Conservation (phyloP, 23 red algal species). For the Gracilaria domingensis region DNA sequence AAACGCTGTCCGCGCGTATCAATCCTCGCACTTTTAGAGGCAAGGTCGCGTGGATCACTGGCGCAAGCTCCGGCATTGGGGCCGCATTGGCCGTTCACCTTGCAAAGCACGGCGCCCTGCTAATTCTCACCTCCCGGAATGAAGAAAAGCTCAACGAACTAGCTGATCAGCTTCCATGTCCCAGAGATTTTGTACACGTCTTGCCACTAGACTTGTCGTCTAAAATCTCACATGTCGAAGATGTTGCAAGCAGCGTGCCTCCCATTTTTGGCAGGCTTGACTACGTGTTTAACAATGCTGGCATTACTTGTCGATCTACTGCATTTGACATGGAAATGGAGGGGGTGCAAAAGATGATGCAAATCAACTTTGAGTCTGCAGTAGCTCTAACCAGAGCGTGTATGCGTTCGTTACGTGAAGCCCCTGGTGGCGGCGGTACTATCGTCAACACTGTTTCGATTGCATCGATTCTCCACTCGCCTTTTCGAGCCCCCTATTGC, state of each 20-base stretch:
- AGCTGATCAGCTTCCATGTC: constrained; percentile 52
- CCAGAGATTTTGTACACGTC: constrained; percentile 22
- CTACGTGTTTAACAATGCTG: constrained; percentile 81
- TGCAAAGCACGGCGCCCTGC: constrained; percentile 57
- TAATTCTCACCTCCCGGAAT: constrained; percentile 67
- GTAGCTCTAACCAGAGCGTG: constrained; percentile 63
- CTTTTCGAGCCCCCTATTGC: constrained; percentile 58
- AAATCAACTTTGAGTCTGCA: constrained; percentile 53
- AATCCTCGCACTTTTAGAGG: constrained; percentile 19
- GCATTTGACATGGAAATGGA: constrained; percentile 39
- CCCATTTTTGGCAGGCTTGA: constrained; percentile 51
- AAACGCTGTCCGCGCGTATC: constrained; percentile 25
- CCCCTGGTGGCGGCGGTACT: constrained; percentile 31
- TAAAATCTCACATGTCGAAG: constrained; percentile 18
- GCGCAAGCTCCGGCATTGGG: constrained; percentile 73
- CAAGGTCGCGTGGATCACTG: constrained; percentile 78
- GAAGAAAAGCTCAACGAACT: constrained; percentile 35
- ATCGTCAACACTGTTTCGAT: constrained; percentile 74
- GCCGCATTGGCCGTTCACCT: constrained; percentile 56
- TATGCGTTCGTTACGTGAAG: constrained; percentile 42
- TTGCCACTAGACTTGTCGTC: constrained; percentile 53
- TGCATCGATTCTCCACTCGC: constrained; percentile 37
- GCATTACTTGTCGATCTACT: constrained; percentile 29
- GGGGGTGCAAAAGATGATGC: constrained; percentile 29
- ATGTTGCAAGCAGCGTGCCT: constrained; percentile 27